Base-by-base conservation (phyloP, 2,329 filamentous ascomycete species). In the Claviceps sorghi region DNA sequence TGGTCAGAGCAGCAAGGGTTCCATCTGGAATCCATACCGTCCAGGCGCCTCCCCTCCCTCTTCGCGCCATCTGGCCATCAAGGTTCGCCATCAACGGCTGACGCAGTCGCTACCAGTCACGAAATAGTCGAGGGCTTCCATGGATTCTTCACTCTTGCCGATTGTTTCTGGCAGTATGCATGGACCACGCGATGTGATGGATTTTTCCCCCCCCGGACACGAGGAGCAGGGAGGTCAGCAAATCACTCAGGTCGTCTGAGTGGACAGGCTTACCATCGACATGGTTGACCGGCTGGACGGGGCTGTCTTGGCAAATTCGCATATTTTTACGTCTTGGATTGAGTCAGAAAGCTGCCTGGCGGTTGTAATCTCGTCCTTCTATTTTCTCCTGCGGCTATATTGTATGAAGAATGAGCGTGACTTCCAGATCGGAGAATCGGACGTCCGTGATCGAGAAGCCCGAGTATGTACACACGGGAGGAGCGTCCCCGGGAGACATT, bases 61-160 rank as follows among this genome's bases (percentile, higher is more conserved):
- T 26, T 47, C 22, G 19, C 29, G 34, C 26, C 42, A 8, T 40
- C 30, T 52, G 40, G 34, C 53, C 53, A 53, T 55, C 53, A 55
- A 51, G 53, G 53, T 55, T 42, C 53, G 40, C 36, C 45, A 45
- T 19, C 26, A 40, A 32, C 9, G 13, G 44, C 49, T 53, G 52
- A 51, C 22, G 15, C n/a, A n/a, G 38, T 19, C 49, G 40, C 15
- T 5, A 15, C 15, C 36, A 17, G 15, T 15, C 36, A 38, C 36
- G 5, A 6, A 38, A 15, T 15, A 38, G 15, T 38, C 32, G 34
- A 30, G n/a, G n/a, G 10, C 29, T 45, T 42, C 9, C 26, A 3
- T 22, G 2, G 40, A n/a, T 13, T 45, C 38, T 17, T 22, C 9
- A n/a, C 36, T 40, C n/a, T 42, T 13, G 7, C 30, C 11, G 11